A percentile compares a stretch with the other conserved stretches of the same genome.
Evolutionary conservation across 345 rosid species (phyloP).

Genomic region (Linum lewisii): DNA sequence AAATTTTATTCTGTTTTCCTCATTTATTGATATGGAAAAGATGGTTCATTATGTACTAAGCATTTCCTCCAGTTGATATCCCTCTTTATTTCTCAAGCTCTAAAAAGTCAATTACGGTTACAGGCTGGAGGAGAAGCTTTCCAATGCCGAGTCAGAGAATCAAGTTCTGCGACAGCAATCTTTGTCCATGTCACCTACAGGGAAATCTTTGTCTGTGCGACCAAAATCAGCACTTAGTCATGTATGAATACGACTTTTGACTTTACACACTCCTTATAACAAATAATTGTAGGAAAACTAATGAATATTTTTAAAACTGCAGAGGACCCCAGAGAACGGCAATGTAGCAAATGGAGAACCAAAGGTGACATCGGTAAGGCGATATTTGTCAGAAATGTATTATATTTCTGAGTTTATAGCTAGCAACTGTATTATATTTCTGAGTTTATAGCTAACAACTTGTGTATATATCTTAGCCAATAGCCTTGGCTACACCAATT

Average conservation of each 20-base stretch:
- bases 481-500: conserved; percentile 38
- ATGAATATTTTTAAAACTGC: conserved; percentile 28
- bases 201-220: conserved; percentile 58
- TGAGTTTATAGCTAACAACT: conserved; percentile 11
- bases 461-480: conserved; percentile 42
- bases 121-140: conserved; percentile 92
- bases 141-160: conserved; percentile 93
- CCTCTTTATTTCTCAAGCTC: conserved; percentile 10
- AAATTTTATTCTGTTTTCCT: background rate
- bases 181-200: conserved; percentile 85
- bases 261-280: conserved; percentile 8
- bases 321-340: conserved; percentile 92
- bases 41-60: no score
- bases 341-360: conserved; percentile 57
- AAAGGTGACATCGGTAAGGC: conserved; percentile 50
- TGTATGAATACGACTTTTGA: conserved; percentile 30
- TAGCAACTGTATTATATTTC: conserved; percentile 13
- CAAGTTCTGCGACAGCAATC: conserved; percentile 99
- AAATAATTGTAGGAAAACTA: conserved; percentile 13
- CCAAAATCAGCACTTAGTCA: conserved; percentile 60
- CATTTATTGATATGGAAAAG: background rate
- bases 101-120: background rate
- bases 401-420: conserved; percentile 10
- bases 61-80: background rate
- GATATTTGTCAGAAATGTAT: conserved; percentile 1